phyloP scores from a whole-genome alignment of 2,329 filamentous ascomycete genomes.

The Trichoderma harzianum region DNA sequence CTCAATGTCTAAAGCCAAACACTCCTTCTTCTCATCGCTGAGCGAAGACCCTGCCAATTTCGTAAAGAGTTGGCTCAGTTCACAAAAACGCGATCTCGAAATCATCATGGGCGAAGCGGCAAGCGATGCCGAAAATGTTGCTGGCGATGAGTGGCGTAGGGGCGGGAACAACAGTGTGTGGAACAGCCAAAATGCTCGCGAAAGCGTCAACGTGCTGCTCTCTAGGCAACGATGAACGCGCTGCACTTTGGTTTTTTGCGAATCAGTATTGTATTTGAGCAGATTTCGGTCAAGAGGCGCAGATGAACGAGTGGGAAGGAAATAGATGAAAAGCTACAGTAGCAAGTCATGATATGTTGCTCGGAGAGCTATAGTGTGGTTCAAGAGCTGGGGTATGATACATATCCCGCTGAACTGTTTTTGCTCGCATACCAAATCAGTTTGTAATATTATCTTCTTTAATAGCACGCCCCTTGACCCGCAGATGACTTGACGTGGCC shows the following conservation, averaged over 20 bases:
- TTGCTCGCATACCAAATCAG: neutral
- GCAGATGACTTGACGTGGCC: neutral
- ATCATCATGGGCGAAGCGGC: conserved; percentile 80
- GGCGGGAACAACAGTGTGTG: conserved; percentile 54
- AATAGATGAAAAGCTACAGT: neutral
- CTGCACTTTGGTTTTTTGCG: neutral
- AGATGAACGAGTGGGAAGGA: neutral
- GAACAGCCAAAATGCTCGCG: conserved; percentile 55
- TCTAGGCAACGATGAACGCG: conserved; percentile 45
- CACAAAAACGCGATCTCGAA: conserved; percentile 86
- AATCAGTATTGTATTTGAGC: neutral
- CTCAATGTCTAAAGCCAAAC: conserved; percentile 81
- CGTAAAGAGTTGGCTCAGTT: conserved; percentile 81
- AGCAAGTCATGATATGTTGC: conserved; percentile 12
- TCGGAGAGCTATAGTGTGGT: neutral
- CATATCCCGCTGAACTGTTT: neutral
- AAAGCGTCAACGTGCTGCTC: conserved; percentile 61
- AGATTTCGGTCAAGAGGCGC: neutral
- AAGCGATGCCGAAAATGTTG: conserved; percentile 56
- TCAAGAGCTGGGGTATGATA: neutral
- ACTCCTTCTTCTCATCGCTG: conserved; percentile 78
- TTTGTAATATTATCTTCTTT: conserved; percentile 7
- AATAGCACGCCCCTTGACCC: conserved; percentile 3
- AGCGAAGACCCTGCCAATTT: conserved; percentile 81
- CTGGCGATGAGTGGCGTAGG: conserved; percentile 67